Evolutionary conservation across 2,329 filamentous ascomycete genomes (phyloP), one percentile per base, ranked within the genome.

Genomic region (Cadophora luteo-olivacea): DNA sequence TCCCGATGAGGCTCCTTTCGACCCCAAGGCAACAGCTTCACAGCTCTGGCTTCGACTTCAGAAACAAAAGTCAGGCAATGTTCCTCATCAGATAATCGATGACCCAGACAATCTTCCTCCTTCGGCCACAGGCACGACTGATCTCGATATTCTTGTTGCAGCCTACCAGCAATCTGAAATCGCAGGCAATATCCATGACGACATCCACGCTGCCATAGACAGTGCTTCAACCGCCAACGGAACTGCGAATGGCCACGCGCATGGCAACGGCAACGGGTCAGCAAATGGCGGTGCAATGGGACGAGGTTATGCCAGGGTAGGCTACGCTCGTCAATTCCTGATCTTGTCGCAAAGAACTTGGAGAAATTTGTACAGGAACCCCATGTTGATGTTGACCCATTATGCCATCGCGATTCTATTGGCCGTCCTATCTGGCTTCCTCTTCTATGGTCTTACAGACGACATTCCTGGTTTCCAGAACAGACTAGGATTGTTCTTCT

Each of bases 381-480:
- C 96, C 1, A 94, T 98, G 87, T 84, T 99, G 69, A 99, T 99
- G 96, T 87, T 99, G 68, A 97, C 94, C 0, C 96, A 99, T 81
- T 99, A 98, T 78, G 96, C 96, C 48, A 98, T 97, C 73, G 94
- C 96, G 8, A 98, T 99, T 69, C 82, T 98, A 0, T 87, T 99
- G 6, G 96, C 94, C 1, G 95, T 98, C 5, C 91, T 99, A 68
- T 94, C 95, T 1, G 96, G 96, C 3, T 98, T 92, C 80, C 86
- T 99, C 14, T 99, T 98, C 83, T 99, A 98, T 75, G 96, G 95
- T 2, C 84, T 99, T 60, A 97, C 94, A 0, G 94, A 97, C 77
- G 94, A 99, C 77, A 97, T 99, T 74, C 91, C 93, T 70, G 96
- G 97, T 41, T 99, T 99, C 86, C 96, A 99, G 80, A 99, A 99